Evolutionary conservation across 2,329 filamentous ascomycete genomes (phyloP), one percentile per base, ranked within the genome.

Genomic region (Colletotrichum tanaceti): DNA sequence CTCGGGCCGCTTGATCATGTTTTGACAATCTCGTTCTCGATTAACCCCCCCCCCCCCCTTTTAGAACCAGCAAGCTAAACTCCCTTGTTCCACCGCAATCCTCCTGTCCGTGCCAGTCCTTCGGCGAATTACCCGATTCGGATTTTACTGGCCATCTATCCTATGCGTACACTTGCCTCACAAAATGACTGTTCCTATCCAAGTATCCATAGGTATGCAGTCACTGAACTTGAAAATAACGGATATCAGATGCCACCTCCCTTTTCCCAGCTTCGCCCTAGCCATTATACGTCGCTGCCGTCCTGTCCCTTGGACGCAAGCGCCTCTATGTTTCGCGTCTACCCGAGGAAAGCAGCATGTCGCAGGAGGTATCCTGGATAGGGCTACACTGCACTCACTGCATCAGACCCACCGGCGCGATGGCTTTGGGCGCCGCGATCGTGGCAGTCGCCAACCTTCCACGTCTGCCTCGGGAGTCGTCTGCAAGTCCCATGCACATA

Each of bases 41-140:
- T 38, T 49, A 20, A 58, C 14, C 43, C n/a, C 28, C n/a, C 20
- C 32, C 11, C 18, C 28, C 18, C n/a, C 28, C n/a, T n/a, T n/a
- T n/a, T 18, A 5, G 28, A 18, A 38, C n/a, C n/a, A 59, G 38
- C 57, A 35, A 24, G 41, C 24, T 41, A 38, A 39, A 22, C 43
- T 47, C 57, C 57, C 57, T 59, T 47, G 57, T 20, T 39, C 20
- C 32, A 38, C 57, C 18, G 28, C 44, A 47, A 47, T 59, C 28
- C 43, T 49, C 43, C 58, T 43, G 46, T 39, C 35, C 46, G 57
- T 59, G 57, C 57, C 57, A 47, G 43, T 49, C 43, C 5, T 39
- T 59, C 57, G 57, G 57, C 43, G 57, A 59, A 59, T 59, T 49
- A 13, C 57, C 57, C 32, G 38, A 59, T 47, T 35, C 57, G 57